Base-by-base conservation (phyloP, 108 stramenopile genomes). In the Nannochloropsis salina region DNA sequence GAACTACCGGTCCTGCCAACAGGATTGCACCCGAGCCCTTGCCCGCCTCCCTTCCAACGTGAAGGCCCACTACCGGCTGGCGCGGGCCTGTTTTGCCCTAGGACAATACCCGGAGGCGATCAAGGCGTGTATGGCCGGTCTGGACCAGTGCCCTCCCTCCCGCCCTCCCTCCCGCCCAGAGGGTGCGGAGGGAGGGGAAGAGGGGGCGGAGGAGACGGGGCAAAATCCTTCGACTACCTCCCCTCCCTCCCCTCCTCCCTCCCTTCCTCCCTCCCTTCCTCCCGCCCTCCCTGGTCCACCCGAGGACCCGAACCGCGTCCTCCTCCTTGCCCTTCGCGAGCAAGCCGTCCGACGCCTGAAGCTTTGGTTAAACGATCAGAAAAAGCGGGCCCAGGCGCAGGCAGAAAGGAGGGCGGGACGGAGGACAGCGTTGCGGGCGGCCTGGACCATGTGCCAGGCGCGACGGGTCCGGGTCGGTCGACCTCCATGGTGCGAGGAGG, bases 41-140 rank as follows among this genome's bases (percentile, higher is more conserved):
- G 4, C n/a, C 61, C 61, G n/a, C 61, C 61, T 74, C 61, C 61
- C 61, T n/a, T 74, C 61, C 61, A 74, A 74, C 61, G 61, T 74
- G 20, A 74, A 74, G 61, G 61, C 61, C n/a, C 61, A 74, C 8
- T 74, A 74, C 61, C 61, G 61, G 20, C 15, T n/a, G 1, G 61
- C 61, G 4, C 61, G 61, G 15, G 61, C 61, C n/a, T 74, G n/a
- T 8, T n/a, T n/a, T n/a, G 61, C 61, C 61, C 61, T 74, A 15
- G 61, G 61, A 15, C 61, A 74, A 15, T 74, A 6, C 61, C 20
- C 61, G 20, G 61, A 74, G n/a, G 61, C 61, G 20, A 74, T 74
- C 61, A 74, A 74, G 1, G 61, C 61, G 20, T 74, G 61, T 2
- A 74, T n/a, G 15, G 61, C 61, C 6, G 61, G 61, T 15, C 61